Conservation (phyloP, 2,329 filamentous ascomycete species). For the Dothidotthia symphoricarpi region DNA sequence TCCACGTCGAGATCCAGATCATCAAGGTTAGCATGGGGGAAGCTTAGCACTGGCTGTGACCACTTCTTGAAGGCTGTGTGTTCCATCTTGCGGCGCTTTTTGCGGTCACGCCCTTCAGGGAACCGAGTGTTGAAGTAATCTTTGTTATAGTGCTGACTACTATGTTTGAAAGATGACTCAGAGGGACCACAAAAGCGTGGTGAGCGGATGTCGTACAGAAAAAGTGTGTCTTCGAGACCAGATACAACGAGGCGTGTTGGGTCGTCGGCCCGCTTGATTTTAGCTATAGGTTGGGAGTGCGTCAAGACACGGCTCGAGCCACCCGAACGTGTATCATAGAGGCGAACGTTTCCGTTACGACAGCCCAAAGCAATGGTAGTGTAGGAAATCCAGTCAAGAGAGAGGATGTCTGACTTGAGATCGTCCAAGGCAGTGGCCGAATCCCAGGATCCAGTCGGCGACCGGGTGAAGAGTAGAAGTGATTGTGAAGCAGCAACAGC, state of each 20-base stretch:
- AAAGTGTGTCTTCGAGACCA: constrained; percentile 26
- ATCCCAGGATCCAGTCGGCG: constrained; percentile 23
- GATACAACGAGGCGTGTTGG: constrained; percentile 28
- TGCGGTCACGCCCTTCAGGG: constrained; percentile 5
- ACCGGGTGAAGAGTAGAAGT: constrained; percentile 26
- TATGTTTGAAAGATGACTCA: constrained; percentile 1
- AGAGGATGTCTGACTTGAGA: constrained; percentile 29
- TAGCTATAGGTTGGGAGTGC: constrained; percentile 25
- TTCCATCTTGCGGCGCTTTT: constrained; percentile 15
- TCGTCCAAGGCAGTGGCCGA: constrained; percentile 4
- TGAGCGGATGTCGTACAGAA: constrained; percentile 35
- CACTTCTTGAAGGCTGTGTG: constrained; percentile 9
- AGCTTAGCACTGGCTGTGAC: constrained; percentile 31
- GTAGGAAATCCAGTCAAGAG: constrained; percentile 36
- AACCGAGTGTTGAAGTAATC: constrained; percentile 13
- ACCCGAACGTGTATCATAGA: constrained; percentile 34
- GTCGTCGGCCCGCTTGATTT: constrained; percentile 28
- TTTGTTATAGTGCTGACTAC: constrained; percentile 16
- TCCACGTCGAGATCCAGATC: constrained; percentile 30
- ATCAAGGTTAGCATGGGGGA: constrained; percentile 27
- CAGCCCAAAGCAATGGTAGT: constrained; percentile 33
- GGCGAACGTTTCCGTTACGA: constrained; percentile 33
- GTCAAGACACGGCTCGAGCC: constrained; percentile 25
- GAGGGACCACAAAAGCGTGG: constrained; percentile 6
- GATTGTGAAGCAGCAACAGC: constrained; percentile 32